These are phyloP conservation scores for Xylaria sp. DNA, from an alignment of 2,329 filamentous ascomycete species.

Conservation along the genomic window DNA sequence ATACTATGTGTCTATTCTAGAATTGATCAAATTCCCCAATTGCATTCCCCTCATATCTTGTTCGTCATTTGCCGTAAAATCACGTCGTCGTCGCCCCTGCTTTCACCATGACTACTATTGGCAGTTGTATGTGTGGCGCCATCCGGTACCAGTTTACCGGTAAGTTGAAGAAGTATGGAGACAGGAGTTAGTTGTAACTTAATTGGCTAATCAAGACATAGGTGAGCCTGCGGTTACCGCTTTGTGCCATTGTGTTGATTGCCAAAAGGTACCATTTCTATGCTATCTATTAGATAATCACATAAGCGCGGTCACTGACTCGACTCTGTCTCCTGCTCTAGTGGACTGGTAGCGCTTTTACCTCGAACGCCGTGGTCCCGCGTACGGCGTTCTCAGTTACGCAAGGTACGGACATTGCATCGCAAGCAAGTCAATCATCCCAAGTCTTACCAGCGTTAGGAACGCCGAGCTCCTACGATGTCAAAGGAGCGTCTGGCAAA, in stretches of 20 bases:
- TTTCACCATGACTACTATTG: conserved; percentile 24
- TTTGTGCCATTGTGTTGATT: conserved; percentile 29
- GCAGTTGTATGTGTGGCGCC: conserved; percentile 27
- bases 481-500: conserved; percentile 19
- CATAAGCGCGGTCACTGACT: conserved; percentile 5
- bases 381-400: conserved; percentile 24
- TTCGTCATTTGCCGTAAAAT: conserved; percentile 1
- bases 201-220: conserved; percentile 17
- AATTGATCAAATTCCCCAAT: not conserved
- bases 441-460: conserved; percentile 1
- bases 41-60: not conserved
- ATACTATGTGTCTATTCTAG: not conserved
- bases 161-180: conserved; percentile 6
- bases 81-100: not conserved
- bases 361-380: conserved; percentile 25
- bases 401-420: conserved; percentile 19
- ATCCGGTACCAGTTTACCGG: conserved; percentile 28
- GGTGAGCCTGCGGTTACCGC: conserved; percentile 28
- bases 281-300: not conserved
- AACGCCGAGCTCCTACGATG: conserved; percentile 21
- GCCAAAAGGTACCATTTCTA: conserved; percentile 21
- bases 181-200: not conserved
- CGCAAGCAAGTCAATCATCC: not conserved
- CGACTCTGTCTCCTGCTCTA: not conserved
- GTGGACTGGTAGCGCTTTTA: conserved; percentile 27